Percentiles rank a stretch among this genome's conserved stretches.
Evolutionary conservation across 768 basidiomycete genomes (phyloP).

Genomic region (Hebeloma cylindrosporum): DNA sequence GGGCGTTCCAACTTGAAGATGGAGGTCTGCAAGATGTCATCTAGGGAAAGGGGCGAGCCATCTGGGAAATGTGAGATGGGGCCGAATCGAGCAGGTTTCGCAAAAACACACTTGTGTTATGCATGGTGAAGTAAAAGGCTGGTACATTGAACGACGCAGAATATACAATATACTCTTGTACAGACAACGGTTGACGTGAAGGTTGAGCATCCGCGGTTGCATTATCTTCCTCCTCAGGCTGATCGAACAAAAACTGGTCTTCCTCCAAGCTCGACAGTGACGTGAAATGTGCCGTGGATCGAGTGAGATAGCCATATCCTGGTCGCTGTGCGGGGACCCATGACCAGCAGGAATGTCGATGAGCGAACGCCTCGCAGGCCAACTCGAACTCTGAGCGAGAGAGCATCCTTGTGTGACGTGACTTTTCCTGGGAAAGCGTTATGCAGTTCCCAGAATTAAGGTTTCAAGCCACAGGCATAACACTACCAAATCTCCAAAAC

Average conservation of each 20-base stretch:
- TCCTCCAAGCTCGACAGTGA: too few relatives aligned
- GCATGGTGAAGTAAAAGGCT: constrained; percentile 76
- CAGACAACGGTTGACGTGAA: constrained; percentile 34
- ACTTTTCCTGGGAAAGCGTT: constrained; percentile 45
- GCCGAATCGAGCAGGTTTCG: constrained; percentile 3
- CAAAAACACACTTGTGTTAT: constrained; percentile 61
- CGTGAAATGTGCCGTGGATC: constrained; percentile 25
- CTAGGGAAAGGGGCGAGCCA: constrained; percentile 60
- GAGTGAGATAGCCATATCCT: constrained; percentile 30
- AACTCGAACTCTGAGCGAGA: constrained; percentile 61
- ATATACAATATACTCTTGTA: constrained; percentile 68
- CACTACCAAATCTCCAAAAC: constrained; percentile 40
- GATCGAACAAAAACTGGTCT: too few relatives aligned
- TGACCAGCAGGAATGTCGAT: constrained; percentile 37
- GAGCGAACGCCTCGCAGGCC: constrained; percentile 54
- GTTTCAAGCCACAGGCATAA: constrained; percentile 61
- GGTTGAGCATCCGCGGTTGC: constrained; percentile 30
- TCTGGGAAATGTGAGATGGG: constrained; percentile 40
- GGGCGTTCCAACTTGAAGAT: constrained; percentile 57
- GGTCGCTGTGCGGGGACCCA: constrained; percentile 23
- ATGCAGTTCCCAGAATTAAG: constrained; percentile 52
- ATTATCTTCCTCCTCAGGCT: constrained; percentile 35
- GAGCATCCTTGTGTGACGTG: constrained; percentile 38
- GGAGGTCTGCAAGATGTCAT: constrained; percentile 53
- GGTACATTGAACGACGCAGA: constrained; percentile 83